Conservation (phyloP, 352 stramenopile species). For the Pythium phragmitis region DNA sequence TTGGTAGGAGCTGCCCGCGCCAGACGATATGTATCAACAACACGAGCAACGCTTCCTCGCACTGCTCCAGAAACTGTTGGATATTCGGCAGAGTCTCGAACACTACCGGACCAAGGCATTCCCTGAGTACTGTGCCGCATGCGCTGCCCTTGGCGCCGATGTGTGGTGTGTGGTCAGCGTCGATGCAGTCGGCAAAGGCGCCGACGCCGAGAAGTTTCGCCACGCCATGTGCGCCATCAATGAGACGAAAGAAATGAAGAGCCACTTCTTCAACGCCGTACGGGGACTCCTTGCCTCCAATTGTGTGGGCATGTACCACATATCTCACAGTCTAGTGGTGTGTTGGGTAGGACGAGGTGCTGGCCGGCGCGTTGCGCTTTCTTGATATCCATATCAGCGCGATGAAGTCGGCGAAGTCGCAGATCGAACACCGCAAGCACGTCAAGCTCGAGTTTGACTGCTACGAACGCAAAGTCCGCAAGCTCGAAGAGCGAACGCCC, state of each 20-base stretch:
- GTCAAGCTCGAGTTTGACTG: constrained; percentile 75
- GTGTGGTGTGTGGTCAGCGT: constrained; percentile 78
- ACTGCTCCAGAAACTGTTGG: constrained; percentile 64
- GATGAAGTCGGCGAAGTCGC: constrained; percentile 69
- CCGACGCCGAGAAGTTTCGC: constrained; percentile 69
- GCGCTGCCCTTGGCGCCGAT: constrained; percentile 59
- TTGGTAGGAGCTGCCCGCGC: constrained; percentile 41
- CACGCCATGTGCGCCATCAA: constrained; percentile 77
- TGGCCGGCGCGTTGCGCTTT: constrained; percentile 60
- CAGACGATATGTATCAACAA: constrained; percentile 67
- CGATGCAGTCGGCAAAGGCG: constrained; percentile 54
- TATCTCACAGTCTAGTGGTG: background rate
- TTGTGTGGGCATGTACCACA: no score
- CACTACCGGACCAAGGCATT: constrained; percentile 62
- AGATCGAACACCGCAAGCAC: constrained; percentile 64
- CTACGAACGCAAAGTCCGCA: constrained; percentile 55
- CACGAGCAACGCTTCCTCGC: constrained; percentile 70
- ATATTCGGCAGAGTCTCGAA: constrained; percentile 70
- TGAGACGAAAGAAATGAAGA: constrained; percentile 74
- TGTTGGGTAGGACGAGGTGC: constrained; percentile 47
- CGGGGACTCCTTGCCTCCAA: background rate
- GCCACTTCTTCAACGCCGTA: constrained; percentile 74
- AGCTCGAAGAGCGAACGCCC: constrained; percentile 29
- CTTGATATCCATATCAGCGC: constrained; percentile 76
- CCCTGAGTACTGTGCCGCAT: constrained; percentile 60